phyloP scores from a whole-genome alignment of 2,329 filamentous ascomycete genomes.

The Trichoderma harzianum region DNA sequence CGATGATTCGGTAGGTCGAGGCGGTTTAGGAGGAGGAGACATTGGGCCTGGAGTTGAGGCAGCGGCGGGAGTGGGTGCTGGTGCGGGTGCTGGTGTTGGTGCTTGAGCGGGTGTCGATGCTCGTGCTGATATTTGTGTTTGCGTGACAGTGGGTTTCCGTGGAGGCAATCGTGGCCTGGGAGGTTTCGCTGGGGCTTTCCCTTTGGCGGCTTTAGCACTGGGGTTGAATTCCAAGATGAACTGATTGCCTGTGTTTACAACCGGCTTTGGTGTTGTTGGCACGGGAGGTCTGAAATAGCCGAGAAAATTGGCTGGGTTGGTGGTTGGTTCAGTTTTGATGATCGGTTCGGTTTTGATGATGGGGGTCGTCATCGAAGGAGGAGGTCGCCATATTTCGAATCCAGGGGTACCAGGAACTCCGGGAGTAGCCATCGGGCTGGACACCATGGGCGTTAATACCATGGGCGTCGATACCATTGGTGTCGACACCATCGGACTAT shows the following conservation, averaged over 20 bases:
- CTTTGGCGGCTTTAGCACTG: conserved; percentile 30
- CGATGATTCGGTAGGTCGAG: conserved; percentile 26
- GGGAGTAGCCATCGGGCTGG: conserved; percentile 21
- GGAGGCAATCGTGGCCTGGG: conserved; percentile 28
- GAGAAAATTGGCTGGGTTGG: conserved; percentile 23
- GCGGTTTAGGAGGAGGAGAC: conserved; percentile 27
- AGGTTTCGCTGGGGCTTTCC: conserved; percentile 35
- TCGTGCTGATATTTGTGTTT: conserved; percentile 23
- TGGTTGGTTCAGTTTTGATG: conserved; percentile 25
- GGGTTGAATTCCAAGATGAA: conserved; percentile 38
- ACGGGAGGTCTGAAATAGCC: conserved; percentile 39
- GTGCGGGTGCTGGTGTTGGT: conserved; percentile 18
- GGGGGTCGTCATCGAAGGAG: conserved; percentile 25
- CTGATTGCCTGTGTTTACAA: conserved; percentile 34
- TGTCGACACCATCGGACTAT: conserved; percentile 25
- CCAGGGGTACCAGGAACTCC: conserved; percentile 34
- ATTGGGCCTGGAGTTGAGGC: conserved; percentile 5
- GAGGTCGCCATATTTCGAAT: conserved; percentile 38
- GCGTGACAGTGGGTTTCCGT: conserved; percentile 17
- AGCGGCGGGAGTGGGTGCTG: background rate
- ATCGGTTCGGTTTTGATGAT: conserved; percentile 24
- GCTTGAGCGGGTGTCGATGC: conserved; percentile 19
- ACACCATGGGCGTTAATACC: conserved; percentile 23
- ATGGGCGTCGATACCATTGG: conserved; percentile 26
- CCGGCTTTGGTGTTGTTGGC: conserved; percentile 39